phyloP scores from a whole-genome alignment of 306 rosid genomes.

The Prunus armeniaca region DNA sequence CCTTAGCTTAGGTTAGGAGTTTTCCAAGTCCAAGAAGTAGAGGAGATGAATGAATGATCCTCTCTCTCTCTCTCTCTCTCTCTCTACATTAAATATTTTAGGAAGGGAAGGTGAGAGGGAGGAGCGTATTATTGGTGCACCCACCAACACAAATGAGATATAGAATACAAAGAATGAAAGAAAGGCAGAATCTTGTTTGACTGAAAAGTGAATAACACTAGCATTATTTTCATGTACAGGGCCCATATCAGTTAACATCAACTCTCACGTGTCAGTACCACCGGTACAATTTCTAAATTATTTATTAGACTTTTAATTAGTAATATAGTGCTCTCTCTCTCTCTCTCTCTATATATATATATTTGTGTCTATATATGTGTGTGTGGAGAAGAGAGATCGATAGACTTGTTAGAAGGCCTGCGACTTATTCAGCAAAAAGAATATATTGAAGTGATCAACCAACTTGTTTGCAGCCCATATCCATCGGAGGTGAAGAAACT shows the following conservation, averaged over 20 bases:
- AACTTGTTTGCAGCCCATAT: too few relatives aligned
- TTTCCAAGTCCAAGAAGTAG: background rate
- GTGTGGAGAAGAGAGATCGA: background rate
- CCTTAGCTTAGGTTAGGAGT: background rate
- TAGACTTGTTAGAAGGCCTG: background rate
- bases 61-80: too few relatives aligned
- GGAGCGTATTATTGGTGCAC: background rate
- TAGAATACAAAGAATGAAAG: conserved; percentile 15
- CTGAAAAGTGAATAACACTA: background rate
- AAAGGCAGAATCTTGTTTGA: conserved; percentile 11
- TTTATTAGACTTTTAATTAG: too few relatives aligned
- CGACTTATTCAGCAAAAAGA: background rate
- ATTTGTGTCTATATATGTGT: background rate
- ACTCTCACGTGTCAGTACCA: conserved; percentile 9
- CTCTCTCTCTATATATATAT: too few relatives aligned
- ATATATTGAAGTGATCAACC: too few relatives aligned
- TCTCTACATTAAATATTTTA: too few relatives aligned
- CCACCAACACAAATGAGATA: conserved; percentile 19
- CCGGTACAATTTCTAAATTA: background rate
- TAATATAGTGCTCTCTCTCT: too few relatives aligned
- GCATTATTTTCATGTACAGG: conserved; percentile 2
- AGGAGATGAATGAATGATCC: background rate
- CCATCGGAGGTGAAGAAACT: too few relatives aligned
- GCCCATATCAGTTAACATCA: background rate
- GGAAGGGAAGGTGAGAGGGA: background rate